Evolutionary conservation across 2,329 filamentous ascomycete genomes (phyloP).

Genomic region (Claviceps sp.): DNA sequence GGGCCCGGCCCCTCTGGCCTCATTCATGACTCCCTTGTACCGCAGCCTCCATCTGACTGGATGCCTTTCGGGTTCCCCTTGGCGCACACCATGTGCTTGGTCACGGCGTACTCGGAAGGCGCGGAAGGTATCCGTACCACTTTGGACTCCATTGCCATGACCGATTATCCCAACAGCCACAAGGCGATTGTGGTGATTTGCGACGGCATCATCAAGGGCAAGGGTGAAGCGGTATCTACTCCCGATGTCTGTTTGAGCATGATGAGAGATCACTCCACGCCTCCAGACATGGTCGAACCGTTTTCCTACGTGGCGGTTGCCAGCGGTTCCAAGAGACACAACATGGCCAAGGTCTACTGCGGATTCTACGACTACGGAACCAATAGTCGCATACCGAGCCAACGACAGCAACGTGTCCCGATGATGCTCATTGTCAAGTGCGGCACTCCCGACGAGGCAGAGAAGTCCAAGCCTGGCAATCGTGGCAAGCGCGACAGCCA

Average conservation of each 20-base stretch:
- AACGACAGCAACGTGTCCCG: slow-evolving; percentile 91
- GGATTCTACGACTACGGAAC: slow-evolving; percentile 96
- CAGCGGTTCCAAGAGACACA: slow-evolving; percentile 92
- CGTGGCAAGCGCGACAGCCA: slow-evolving; percentile 98
- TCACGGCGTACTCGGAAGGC: slow-evolving; percentile 95
- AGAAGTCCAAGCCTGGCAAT: slow-evolving; percentile 81
- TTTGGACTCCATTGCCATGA: slow-evolving; percentile 89
- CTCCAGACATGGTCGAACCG: slow-evolving; percentile 68
- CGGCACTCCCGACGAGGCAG: slow-evolving; percentile 77
- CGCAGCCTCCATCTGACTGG: slow-evolving; percentile 92
- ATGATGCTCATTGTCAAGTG: slow-evolving; percentile 97
- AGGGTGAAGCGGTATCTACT: slow-evolving; percentile 75
- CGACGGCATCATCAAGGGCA: slow-evolving; percentile 93
- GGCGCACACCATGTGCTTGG: slow-evolving; percentile 84
- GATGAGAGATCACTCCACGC: slow-evolving; percentile 82
- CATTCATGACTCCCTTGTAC: slow-evolving; percentile 89
- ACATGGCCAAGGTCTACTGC: slow-evolving; percentile 97
- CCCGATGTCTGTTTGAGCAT: slow-evolving; percentile 83
- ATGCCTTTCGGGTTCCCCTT: slow-evolving; percentile 93
- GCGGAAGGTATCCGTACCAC: slow-evolving; percentile 86
- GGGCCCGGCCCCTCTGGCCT: slow-evolving; percentile 80
- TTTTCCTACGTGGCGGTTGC: slow-evolving; percentile 97
- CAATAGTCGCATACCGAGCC: slow-evolving; percentile 61
- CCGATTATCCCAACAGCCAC: slow-evolving; percentile 98
- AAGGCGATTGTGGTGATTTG: slow-evolving; percentile 94